Percentiles rank a stretch among this genome's conserved stretches.
phyloP scores from a whole-genome alignment of 805 yeast genomes.

The Wickerhamiella shivajii region DNA sequence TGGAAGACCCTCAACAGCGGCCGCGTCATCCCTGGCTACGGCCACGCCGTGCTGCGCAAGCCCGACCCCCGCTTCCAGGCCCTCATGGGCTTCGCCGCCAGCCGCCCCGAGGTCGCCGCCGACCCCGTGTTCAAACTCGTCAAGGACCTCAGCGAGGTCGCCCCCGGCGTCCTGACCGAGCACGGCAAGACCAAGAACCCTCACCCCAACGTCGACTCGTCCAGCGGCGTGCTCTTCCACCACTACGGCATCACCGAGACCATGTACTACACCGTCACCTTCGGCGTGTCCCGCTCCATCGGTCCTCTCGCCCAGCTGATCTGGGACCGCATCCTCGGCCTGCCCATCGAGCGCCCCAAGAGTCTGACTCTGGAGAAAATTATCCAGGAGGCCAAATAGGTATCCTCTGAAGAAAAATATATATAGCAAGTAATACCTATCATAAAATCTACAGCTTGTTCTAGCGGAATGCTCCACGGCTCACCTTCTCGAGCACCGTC shows the following conservation, averaged over 20 bases:
- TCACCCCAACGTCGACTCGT: slow-evolving; percentile 71
- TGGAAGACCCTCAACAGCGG: slow-evolving; percentile 61
- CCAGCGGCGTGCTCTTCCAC: slow-evolving; percentile 63
- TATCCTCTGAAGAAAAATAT: neutral
- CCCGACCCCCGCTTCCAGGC: slow-evolving; percentile 74
- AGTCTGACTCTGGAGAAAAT: slow-evolving; percentile 32
- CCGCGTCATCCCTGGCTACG: slow-evolving; percentile 77
- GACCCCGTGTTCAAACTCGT: slow-evolving; percentile 56
- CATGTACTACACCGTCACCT: slow-evolving; percentile 63
- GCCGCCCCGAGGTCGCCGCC: slow-evolving; percentile 38
- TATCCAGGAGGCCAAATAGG: slow-evolving; percentile 15
- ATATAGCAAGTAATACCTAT: no score
- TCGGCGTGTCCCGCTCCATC: slow-evolving; percentile 69
- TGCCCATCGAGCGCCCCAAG: slow-evolving; percentile 76
- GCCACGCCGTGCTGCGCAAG: slow-evolving; percentile 73
- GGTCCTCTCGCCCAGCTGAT: slow-evolving; percentile 70
- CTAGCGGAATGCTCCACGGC: slow-evolving; percentile 44
- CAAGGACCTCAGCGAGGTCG: slow-evolving; percentile 48
- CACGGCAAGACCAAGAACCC: slow-evolving; percentile 83
- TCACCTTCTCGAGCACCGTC: slow-evolving; percentile 76
- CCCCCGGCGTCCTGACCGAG: slow-evolving; percentile 57
- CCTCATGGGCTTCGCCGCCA: slow-evolving; percentile 50
- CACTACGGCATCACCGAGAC: slow-evolving; percentile 67
- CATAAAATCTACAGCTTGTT: no score
- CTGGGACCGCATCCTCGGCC: slow-evolving; percentile 61